Conservation (phyloP, 75 land plant genomes). For the Adiantum capillusveneris region DNA sequence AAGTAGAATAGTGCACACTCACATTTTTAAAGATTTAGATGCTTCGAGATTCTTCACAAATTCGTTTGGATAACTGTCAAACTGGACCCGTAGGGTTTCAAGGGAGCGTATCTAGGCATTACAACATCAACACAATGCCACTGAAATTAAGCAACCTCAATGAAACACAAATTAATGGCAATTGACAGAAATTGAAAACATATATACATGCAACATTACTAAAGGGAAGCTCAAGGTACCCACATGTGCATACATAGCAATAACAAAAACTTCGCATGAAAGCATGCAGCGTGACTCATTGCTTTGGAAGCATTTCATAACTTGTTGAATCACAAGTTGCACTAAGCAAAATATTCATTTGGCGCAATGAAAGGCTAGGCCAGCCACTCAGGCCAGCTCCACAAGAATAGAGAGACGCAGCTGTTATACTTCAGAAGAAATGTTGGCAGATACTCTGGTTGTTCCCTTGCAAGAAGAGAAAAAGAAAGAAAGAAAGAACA, state of each 20-base stretch:
- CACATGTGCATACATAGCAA: not conserved
- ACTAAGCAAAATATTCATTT: no score
- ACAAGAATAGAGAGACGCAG: no score
- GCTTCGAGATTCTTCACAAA: slow-evolving; percentile 64
- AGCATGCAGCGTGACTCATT: not conserved
- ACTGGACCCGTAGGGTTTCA: slow-evolving; percentile 65
- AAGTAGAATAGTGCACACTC: no score
- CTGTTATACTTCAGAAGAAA: no score
- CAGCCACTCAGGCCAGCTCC: no score
- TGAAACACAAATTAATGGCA: not conserved
- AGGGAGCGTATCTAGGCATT: slow-evolving; percentile 71
- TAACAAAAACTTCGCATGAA: not conserved
- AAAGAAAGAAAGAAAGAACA: no score
- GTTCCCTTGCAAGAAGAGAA: no score
- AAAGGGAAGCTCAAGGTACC: not conserved
- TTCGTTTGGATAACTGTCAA: slow-evolving; percentile 70
- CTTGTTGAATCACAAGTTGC: no score
- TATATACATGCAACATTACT: not conserved
- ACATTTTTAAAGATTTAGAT: not conserved
- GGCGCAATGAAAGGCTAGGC: no score
- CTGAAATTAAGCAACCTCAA: not conserved
- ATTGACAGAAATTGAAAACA: not conserved
- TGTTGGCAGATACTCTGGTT: no score
- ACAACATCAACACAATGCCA: not conserved
- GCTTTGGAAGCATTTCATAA: no score